phyloP scores from a whole-genome alignment of 2,329 filamentous ascomycete species.

The Colletotrichum lupini region DNA sequence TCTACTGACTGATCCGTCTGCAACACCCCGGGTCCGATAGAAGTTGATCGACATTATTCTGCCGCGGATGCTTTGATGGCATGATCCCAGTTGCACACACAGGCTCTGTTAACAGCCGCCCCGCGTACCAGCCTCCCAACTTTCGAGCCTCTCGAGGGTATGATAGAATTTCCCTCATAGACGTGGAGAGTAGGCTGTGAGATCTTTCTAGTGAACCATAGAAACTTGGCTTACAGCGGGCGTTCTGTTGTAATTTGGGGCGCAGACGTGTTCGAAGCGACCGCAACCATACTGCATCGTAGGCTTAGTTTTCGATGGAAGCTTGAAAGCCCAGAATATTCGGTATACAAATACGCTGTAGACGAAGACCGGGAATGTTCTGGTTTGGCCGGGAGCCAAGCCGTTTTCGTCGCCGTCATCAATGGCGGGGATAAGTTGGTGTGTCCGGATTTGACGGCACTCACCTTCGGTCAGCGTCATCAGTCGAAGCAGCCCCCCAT shows the following conservation, averaged over 20 bases:
- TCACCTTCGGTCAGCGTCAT: constrained; percentile 34
- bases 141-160: not conserved
- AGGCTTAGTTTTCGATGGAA: not conserved
- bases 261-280: not conserved
- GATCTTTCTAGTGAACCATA: not conserved
- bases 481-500: constrained; percentile 9
- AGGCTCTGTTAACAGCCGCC: not conserved
- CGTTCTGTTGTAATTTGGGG: not conserved
- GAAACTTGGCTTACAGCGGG: not conserved
- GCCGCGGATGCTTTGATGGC: constrained; percentile 17
- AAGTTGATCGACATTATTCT: not conserved
- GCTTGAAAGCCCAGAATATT: not conserved
- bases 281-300: not conserved
- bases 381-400: constrained; percentile 2
- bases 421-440: constrained; percentile 21
- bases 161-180: not conserved
- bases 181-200: not conserved
- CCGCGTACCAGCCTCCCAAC: not conserved
- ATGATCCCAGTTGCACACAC: constrained; percentile 14
- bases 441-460: constrained; percentile 27
- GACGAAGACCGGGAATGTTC: not conserved
- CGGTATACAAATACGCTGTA: not conserved
- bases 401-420: constrained; percentile 28
- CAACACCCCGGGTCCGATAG: not conserved
- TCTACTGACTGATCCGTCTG: not conserved